Percentiles rank a stretch among this genome's conserved stretches.
phyloP scores from a whole-genome alignment of 1,284 basidiomycete genomes.

The Ustilago sp. region DNA sequence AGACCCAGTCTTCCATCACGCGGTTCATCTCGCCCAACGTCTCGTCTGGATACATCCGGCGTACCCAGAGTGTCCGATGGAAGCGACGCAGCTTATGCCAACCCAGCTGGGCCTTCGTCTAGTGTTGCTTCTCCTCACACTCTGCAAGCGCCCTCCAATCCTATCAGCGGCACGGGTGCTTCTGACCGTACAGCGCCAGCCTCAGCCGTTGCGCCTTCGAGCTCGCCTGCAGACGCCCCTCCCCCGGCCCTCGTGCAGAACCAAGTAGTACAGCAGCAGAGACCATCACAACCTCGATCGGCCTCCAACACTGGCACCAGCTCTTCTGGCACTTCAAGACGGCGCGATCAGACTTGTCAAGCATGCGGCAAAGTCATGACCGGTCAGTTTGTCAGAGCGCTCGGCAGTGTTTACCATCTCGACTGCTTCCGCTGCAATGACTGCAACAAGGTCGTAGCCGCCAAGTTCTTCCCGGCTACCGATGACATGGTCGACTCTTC shows the following conservation, averaged over 20 bases:
- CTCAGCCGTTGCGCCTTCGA: neutral
- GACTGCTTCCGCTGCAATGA: conserved; percentile 95
- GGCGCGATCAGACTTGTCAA: conserved; percentile 61
- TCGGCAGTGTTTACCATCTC: conserved; percentile 93
- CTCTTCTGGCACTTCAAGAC: conserved; percentile 15
- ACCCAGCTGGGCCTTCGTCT: conserved; percentile 20
- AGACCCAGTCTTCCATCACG: conserved; percentile 39
- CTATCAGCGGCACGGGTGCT: conserved; percentile 7
- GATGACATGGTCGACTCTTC: conserved; percentile 77
- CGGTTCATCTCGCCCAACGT: conserved; percentile 30
- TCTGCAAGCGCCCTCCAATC: conserved; percentile 28
- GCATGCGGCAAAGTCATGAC: conserved; percentile 74
- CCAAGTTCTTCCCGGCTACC: conserved; percentile 90
- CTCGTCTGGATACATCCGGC: conserved; percentile 38
- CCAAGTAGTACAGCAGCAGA: neutral
- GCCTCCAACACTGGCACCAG: conserved; percentile 12
- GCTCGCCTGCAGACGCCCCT: neutral
- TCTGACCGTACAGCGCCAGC: conserved; percentile 13
- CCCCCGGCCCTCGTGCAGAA: neutral
- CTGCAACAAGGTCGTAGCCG: conserved; percentile 93
- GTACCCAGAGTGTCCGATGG: conserved; percentile 3
- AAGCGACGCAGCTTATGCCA: conserved; percentile 7
- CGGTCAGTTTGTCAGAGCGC: conserved; percentile 94
- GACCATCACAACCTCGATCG: neutral
- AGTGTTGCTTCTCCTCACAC: conserved; percentile 39